Conservation (phyloP, 352 stramenopile species). For the Globisporangium sylvaticum region DNA sequence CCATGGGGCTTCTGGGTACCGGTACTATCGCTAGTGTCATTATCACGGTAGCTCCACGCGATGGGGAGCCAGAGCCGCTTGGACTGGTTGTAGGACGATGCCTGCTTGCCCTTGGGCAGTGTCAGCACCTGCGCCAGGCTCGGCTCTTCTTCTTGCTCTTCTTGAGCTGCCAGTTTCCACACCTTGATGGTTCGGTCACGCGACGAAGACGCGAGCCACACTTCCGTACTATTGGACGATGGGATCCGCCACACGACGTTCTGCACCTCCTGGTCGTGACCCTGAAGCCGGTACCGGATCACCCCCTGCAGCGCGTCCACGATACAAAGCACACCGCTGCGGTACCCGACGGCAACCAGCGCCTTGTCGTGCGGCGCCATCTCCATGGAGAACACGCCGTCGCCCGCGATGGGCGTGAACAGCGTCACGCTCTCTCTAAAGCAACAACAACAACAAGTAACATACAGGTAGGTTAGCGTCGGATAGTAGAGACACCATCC, state of each 20-base stretch:
- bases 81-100: constrained; percentile 54
- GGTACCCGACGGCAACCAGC: constrained; percentile 66
- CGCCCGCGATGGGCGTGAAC: constrained; percentile 44
- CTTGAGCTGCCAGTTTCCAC: constrained; percentile 21
- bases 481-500: background rate
- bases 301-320: constrained; percentile 31
- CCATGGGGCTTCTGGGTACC: background rate
- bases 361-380: constrained; percentile 44
- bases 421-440: constrained; percentile 36
- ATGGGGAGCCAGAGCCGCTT: constrained; percentile 72
- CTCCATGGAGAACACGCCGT: constrained; percentile 54
- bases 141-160: constrained; percentile 7
- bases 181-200: constrained; percentile 69
- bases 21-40: background rate
- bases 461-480: background rate
- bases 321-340: constrained; percentile 63
- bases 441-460: background rate
- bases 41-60: constrained; percentile 36
- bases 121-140: constrained; percentile 29
- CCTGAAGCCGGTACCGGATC: constrained; percentile 42
- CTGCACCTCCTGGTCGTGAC: constrained; percentile 76
- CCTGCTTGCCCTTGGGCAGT: constrained; percentile 62
- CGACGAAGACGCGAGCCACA: constrained; percentile 61
- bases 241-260: constrained; percentile 34
- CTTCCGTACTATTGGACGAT: background rate